Percentiles rank a stretch among this genome's conserved stretches.
Conservation (phyloP, 345 rosid genomes). For the Populus ilicifolia region DNA sequence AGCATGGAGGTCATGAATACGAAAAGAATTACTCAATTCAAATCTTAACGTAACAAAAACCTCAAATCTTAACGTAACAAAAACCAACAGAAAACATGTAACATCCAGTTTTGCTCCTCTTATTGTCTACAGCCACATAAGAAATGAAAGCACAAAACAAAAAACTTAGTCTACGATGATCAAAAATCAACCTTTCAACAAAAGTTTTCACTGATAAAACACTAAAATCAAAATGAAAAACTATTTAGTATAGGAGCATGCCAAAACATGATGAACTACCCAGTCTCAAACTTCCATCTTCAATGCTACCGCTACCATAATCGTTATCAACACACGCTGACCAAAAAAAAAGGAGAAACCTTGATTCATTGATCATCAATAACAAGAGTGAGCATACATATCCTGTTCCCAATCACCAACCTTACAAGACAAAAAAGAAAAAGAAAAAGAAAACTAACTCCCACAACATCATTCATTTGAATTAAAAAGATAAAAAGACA, state of each 20-base stretch:
- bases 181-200: neutral
- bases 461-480: conserved; percentile 22
- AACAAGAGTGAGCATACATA: conserved; percentile 9
- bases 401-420: conserved; percentile 15
- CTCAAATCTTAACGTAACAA: neutral
- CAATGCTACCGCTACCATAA: conserved; percentile 4
- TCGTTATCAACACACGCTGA: neutral
- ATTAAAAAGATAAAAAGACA: neutral
- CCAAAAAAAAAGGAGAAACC: conserved; percentile 2
- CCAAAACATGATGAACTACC: conserved; percentile 6
- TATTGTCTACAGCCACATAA: neutral
- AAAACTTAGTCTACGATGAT: neutral
- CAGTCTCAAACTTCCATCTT: neutral
- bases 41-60: neutral
- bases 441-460: conserved; percentile 7
- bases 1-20: neutral
- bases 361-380: conserved; percentile 26
- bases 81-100: neutral
- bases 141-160: neutral
- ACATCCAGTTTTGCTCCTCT: neutral
- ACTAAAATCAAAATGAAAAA: neutral
- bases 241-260: neutral
- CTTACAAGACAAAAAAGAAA: neutral
- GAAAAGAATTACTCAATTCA: neutral
- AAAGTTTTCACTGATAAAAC: neutral